Percentiles rank a stretch among this genome's conserved stretches.
Evolutionary conservation across 805 yeast genomes (phyloP).

Genomic region (Hermanozyma aechmeae): DNA sequence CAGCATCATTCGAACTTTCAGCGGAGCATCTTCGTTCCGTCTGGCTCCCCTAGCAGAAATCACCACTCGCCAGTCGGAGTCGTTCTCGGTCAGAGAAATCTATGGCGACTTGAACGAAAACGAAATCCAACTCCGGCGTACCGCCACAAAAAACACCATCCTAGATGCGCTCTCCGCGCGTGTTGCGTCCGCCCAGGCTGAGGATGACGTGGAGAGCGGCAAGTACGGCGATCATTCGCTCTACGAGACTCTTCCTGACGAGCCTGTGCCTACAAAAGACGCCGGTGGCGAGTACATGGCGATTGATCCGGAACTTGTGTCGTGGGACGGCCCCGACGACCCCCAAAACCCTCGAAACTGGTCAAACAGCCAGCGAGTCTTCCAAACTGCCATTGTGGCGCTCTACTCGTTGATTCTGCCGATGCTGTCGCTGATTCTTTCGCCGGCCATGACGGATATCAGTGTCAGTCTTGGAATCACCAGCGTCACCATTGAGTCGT

Average conservation of each 20-base stretch:
- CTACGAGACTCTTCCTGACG: constrained; percentile 16
- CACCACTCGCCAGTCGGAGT: constrained; percentile 3
- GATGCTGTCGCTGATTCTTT: constrained; percentile 50
- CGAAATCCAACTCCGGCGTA: constrained; percentile 31
- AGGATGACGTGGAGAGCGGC: constrained; percentile 4
- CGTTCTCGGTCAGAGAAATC: constrained; percentile 24
- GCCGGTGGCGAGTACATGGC: constrained; percentile 46
- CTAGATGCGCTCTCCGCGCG: constrained; percentile 24
- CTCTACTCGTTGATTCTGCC: constrained; percentile 52
- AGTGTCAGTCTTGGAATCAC: constrained; percentile 28
- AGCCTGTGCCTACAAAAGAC: constrained; percentile 24
- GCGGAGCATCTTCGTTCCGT: no score
- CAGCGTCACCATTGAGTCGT: constrained; percentile 15
- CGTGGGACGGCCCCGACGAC: constrained; percentile 60
- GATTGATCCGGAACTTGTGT: constrained; percentile 57
- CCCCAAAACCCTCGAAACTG: constrained; percentile 60
- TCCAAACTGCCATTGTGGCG: constrained; percentile 38
- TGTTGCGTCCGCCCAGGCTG: constrained; percentile 11
- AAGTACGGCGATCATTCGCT: constrained; percentile 1
- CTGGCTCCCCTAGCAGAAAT: no score
- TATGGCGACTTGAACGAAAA: constrained; percentile 31
- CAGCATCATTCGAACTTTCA: no score
- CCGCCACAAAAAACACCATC: constrained; percentile 36
- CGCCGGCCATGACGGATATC: constrained; percentile 50
- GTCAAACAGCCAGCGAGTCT: constrained; percentile 32